Evolutionary conservation across 768 basidiomycete species (phyloP), one percentile per base, ranked within the genome.

Genomic region (Hemileccinum rubropunctum): DNA sequence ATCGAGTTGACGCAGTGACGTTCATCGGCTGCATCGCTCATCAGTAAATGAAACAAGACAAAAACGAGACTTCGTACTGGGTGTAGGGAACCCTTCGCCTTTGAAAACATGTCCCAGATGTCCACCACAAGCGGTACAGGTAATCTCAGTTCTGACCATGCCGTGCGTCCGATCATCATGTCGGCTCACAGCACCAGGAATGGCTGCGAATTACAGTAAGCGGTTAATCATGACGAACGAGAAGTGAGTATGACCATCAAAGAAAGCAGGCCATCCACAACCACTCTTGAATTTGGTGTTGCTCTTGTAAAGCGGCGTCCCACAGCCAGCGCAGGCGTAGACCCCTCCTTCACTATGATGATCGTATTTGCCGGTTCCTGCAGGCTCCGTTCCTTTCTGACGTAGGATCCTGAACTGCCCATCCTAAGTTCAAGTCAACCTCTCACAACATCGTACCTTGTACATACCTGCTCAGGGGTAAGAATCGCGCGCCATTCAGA

Each of bases 231-330:
- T 10, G 32, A 18, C 26, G 7, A 13, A 30, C 7, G n/a, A 1
- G 5, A 33, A 12, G 37, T 50, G 18, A 20, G 9, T 58, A 71
- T 49, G 53, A 88, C 88, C 88, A 64, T 95, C 94, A 64, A 87
- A 98, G 78, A 97, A 98, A 1, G 94, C 91, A n/a, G 95, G 94
- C 94, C 94, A 98, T 20, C 94, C 94, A 61, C 91, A 95, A 8
- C 92, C 91, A 51, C 90, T 93, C 59, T 87, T 78, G 70, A 95
- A 97, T 71, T 97, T 97, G 56, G 91, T 93, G 23, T 75, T 76
- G 61, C 88, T 90, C 75, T 85, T 90, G 75, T 95, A 97, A 42
- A 97, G 71, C 1, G 92, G 86, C 3, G 90, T 82, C 32, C 76
- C 76, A 67, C 93, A 95, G 8, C 80, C 94, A 9, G 82, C 86